Conservation (phyloP, 2,329 filamentous ascomycete genomes). For the Dichotomopilus funicola region DNA sequence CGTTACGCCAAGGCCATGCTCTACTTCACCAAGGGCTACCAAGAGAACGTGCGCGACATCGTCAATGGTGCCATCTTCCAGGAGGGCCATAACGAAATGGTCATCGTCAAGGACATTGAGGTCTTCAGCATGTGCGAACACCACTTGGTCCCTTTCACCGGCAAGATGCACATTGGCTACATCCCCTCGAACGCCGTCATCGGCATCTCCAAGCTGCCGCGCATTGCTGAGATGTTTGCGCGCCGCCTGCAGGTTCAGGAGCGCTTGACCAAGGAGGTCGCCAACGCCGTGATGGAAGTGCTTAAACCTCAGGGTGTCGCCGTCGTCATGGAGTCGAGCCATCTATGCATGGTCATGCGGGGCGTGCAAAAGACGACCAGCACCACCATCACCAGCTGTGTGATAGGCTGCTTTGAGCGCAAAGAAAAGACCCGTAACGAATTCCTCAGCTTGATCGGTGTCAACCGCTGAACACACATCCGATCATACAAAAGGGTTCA, state of each 20-base stretch:
- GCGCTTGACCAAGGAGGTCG: slow-evolving; percentile 90
- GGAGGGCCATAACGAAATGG: slow-evolving; percentile 93
- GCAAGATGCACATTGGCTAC: slow-evolving; percentile 99
- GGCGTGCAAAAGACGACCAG: slow-evolving; percentile 90
- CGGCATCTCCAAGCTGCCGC: slow-evolving; percentile 88
- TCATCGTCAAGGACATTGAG: slow-evolving; percentile 97
- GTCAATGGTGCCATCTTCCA: slow-evolving; percentile 94
- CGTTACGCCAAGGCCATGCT: slow-evolving; percentile 94
- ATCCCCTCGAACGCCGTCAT: slow-evolving; percentile 89
- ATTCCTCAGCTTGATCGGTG: slow-evolving; percentile 72
- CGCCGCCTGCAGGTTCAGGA: slow-evolving; percentile 93
- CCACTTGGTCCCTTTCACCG: slow-evolving; percentile 91
- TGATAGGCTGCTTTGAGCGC: slow-evolving; percentile 90
- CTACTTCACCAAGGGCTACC: slow-evolving; percentile 94
- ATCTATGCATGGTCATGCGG: slow-evolving; percentile 98
- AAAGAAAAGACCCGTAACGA: slow-evolving; percentile 93
- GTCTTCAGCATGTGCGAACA: slow-evolving; percentile 94
- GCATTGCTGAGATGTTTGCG: slow-evolving; percentile 95
- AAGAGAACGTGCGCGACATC: slow-evolving; percentile 85
- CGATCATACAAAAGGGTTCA: not conserved
- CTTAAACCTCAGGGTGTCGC: slow-evolving; percentile 90
- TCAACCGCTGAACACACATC: slow-evolving; percentile 45
- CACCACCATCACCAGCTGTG: slow-evolving; percentile 90
- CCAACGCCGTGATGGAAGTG: slow-evolving; percentile 86
- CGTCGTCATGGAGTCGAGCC: slow-evolving; percentile 94